Percentiles rank a stretch among this genome's conserved stretches.
These are phyloP conservation scores for Piper betle DNA, from an alignment of 164 flowering plant genomes.

Conservation along the genomic window DNA sequence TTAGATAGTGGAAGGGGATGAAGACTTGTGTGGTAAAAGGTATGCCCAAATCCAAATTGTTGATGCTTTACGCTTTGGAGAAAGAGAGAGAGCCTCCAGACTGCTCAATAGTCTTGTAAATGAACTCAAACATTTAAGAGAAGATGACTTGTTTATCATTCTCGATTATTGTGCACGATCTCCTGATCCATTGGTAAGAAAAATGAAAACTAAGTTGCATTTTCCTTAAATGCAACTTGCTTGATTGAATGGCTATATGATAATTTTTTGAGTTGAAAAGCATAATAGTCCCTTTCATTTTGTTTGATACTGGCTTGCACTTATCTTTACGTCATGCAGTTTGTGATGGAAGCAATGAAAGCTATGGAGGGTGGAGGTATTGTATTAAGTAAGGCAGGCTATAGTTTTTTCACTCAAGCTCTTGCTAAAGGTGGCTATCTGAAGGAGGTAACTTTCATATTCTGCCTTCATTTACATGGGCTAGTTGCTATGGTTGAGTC, in stretches of 20 bases:
- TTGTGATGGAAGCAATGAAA: constrained; percentile 79
- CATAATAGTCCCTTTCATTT: background rate
- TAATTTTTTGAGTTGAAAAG: background rate
- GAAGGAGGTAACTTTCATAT: constrained; percentile 54
- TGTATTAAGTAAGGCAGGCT: constrained; percentile 23
- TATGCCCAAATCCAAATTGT: constrained; percentile 43
- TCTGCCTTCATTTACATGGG: too few species aligned
- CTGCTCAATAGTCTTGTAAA: constrained; percentile 34
- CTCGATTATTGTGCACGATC: constrained; percentile 53
- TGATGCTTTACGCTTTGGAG: constrained; percentile 50
- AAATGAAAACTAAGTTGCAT: background rate
- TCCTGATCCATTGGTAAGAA: constrained; percentile 69
- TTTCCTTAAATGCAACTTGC: background rate
- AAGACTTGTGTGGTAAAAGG: constrained; percentile 11
- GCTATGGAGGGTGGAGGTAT: constrained; percentile 46
- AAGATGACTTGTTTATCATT: constrained; percentile 37
- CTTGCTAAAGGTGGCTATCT: constrained; percentile 74
- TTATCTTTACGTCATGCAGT: constrained; percentile 31
- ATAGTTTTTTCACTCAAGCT: constrained; percentile 31
- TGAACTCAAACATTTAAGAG: constrained; percentile 14
- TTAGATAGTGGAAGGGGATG: constrained; percentile 14
- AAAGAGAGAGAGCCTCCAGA: constrained; percentile 42
- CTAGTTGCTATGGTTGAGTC: too few species aligned
- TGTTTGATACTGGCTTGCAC: too few species aligned
- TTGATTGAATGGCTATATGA: background rate